Evolutionary conservation across 2,329 filamentous ascomycete genomes (phyloP).

Genomic region (Pyricularia sp.): DNA sequence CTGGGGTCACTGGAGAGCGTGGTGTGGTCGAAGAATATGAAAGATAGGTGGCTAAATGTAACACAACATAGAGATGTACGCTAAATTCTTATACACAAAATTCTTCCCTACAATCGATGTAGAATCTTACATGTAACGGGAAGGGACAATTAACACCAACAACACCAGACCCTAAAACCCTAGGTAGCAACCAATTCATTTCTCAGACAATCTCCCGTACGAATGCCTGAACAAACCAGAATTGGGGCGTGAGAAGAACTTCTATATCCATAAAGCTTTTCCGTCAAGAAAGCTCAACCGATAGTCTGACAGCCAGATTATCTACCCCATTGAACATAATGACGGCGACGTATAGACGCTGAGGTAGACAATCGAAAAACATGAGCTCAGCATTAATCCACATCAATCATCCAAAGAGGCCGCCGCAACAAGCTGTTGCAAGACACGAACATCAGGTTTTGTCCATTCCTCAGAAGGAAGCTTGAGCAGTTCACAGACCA

Average conservation of each 20-base stretch:
- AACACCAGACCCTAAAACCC: not conserved
- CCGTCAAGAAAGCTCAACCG: not conserved
- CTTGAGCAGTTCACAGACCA: constrained; percentile 56
- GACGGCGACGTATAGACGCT: not conserved
- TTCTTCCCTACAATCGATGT: not conserved
- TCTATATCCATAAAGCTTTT: not conserved
- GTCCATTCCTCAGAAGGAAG: constrained; percentile 54
- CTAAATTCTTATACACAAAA: constrained; percentile 1
- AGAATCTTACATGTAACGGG: not conserved
- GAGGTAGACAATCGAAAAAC: too few relatives aligned
- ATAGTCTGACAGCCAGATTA: not conserved
- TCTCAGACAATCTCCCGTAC: not conserved
- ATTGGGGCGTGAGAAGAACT: not conserved
- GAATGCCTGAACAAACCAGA: not conserved
- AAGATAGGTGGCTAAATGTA: not conserved
- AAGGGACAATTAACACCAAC: not conserved
- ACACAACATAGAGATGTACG: constrained; percentile 1
- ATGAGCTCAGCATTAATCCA: not conserved
- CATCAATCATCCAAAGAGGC: constrained; percentile 35
- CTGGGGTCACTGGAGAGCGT: not conserved
- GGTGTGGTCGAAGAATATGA: not conserved
- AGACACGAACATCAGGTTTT: constrained; percentile 45
- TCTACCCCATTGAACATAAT: not conserved
- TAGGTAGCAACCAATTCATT: not conserved
- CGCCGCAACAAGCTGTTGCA: constrained; percentile 56